Base-by-base conservation (phyloP, 257 asterid genomes). In the Nicotiana knightiana region DNA sequence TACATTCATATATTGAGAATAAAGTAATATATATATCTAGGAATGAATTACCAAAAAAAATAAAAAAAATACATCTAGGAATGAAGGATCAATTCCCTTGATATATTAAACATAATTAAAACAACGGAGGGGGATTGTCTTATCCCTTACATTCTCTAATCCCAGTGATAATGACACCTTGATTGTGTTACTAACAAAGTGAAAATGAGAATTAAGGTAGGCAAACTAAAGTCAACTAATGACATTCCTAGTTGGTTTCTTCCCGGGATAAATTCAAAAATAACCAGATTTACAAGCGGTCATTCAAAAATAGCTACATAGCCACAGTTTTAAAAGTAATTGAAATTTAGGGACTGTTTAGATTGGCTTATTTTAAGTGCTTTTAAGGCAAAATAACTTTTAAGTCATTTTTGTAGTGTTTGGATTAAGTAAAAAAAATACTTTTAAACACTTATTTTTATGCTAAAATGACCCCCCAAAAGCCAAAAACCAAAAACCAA, bases 51-150 rank as follows among this genome's bases (percentile, higher is more conserved):
- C 1, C 30, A 28, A 28, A 28, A 28, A 28, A 28, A 28, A 0
- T 0, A 28, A 28, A 28, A 28, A 1, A 1, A 28, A 28, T 28
- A 28, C 73, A 51, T 79, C 83, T 83, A 3, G 71, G 87, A 82
- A 77, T 85, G 73, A 84, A 84, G 88, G 77, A 89, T 83, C 80
- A 84, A 86, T 87, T 85, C 92, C 84, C 48, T 63, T 79, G 15
- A 15, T 12, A 10, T 4, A 53, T 53, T 53, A 12, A 53, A 53
- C 58, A 53, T 13, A 53, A 53, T 43, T 43, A 53, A 53, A 1
- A 53, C 81, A 21, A 61, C 68, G 18, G 58, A 53, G 17, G 18
- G 55, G 67, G 2, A 67, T 15, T 48, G 55, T 10, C 55, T 48
- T 64, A 59, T 63, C 78, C 53, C 84, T 80, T 82, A 67, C 76